Conservation (phyloP, 768 basidiomycete species). For the Pilatotrama ljubarskyi region DNA sequence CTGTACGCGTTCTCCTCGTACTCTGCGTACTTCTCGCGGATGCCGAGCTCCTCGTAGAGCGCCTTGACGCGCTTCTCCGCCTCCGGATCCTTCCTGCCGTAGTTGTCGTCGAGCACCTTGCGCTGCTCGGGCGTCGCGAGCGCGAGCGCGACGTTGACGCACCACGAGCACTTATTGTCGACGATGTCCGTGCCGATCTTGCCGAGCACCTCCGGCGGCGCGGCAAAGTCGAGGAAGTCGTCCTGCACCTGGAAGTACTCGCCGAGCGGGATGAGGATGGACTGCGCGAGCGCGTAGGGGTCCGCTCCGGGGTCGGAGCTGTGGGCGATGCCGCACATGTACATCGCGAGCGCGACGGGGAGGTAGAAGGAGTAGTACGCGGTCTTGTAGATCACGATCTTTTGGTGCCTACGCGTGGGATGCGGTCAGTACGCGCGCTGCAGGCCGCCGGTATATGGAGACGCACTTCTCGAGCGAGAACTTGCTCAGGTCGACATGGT, state of each 20-base stretch:
- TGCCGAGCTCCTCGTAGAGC: conserved; percentile 69
- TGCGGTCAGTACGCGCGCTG: neutral
- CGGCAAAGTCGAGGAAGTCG: conserved; percentile 93
- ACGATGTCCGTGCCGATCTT: conserved; percentile 98
- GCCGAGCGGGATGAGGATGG: conserved; percentile 88
- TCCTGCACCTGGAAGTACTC: conserved; percentile 99
- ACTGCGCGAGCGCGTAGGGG: conserved; percentile 71
- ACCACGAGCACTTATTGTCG: conserved; percentile 99
- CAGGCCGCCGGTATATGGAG: neutral
- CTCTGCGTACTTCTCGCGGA: conserved; percentile 63
- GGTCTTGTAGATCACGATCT: conserved; percentile 97
- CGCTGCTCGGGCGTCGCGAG: conserved; percentile 57
- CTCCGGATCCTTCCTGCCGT: conserved; percentile 58
- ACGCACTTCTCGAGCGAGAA: conserved; percentile 84
- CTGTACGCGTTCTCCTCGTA: conserved; percentile 81
- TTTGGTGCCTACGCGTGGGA: conserved; percentile 62
- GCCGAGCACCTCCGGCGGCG: conserved; percentile 86
- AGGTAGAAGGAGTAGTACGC: conserved; percentile 99
- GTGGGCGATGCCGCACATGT: conserved; percentile 64
- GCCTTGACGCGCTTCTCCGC: conserved; percentile 63
- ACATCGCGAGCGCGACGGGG: conserved; percentile 93
- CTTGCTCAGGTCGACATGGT: conserved; percentile 79
- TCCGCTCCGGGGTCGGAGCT: conserved; percentile 44
- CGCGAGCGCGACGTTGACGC: conserved; percentile 82
- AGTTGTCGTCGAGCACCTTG: conserved; percentile 61